Base-by-base conservation (phyloP, 2,329 filamentous ascomycete species). In the Cladophialophora bantiana region DNA sequence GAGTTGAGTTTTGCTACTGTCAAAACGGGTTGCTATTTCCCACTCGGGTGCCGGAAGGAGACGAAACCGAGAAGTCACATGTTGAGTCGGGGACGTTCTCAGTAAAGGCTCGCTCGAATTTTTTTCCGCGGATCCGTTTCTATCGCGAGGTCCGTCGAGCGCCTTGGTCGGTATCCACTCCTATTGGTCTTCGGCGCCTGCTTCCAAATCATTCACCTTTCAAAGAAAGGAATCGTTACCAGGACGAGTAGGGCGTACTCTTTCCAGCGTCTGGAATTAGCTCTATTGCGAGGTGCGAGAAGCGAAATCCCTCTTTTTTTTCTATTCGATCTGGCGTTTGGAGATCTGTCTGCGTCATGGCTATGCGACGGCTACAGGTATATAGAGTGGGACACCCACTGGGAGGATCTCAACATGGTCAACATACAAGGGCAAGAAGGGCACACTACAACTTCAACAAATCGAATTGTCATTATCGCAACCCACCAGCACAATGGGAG, bases 401-500 rank as follows among this genome's bases (percentile, higher is more conserved):
- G 15, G 57, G 9, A 34, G 26, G 45, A 26, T 7, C 20, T 50
- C 18, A 26, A 18, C 20, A 59, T 32, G 13, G 6, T 50, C 40
- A 34, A 40, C 32, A 50, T 13, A n/a, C 31, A 45, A 50, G 40
- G 13, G 31, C 40, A 35, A 59, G 3, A 20, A 5, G 13, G 26
- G 36, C 15, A 20, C n/a, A 20, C 48, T 7, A 53, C 45, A 40
- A 31, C 4, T n/a, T 15, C 12, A 31, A 53, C 31, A 15, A 3
- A 55, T 26, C 34, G 9, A n/a, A 36, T 40, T 20, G 31, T 18
- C 10, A 31, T 15, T 6, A 12, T 40, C 59, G 7, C 32, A 20
- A n/a, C 35, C 40, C 20, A 13, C 38, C 34, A 32, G 15, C 57
- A 31, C n/a, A 53, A 61, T 61, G 59, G 54, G 54, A 31, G 61